Evolutionary conservation across 106 monocot species (phyloP).

Genomic region (Platanthera guangdongensis): DNA sequence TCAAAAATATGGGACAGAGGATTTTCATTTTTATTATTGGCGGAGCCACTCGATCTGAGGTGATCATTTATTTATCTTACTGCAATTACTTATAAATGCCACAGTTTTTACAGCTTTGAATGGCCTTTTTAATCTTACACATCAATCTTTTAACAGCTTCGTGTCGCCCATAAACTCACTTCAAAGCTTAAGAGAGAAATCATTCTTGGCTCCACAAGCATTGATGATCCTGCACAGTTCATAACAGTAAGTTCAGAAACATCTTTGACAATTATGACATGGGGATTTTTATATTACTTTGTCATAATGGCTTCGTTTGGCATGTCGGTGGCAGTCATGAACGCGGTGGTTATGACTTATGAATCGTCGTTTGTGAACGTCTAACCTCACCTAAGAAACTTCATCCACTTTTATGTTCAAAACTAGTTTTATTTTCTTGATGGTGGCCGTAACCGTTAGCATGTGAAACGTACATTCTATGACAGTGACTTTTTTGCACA

Average conservation of each 20-base stretch:
- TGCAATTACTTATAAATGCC: neutral
- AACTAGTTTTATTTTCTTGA: too few species aligned
- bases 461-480: too few species aligned
- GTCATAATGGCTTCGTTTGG: too few species aligned
- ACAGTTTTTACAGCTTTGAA: constrained; percentile 2
- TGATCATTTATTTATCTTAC: constrained; percentile 8
- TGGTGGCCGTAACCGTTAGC: too few species aligned
- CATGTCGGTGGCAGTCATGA: too few species aligned
- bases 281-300: too few species aligned
- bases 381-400: too few species aligned
- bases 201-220: constrained; percentile 83
- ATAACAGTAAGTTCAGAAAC: constrained; percentile 53
- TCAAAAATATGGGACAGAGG: constrained; percentile 86
- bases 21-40: constrained; percentile 92
- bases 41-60: constrained; percentile 97
- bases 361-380: too few species aligned
- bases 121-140: neutral
- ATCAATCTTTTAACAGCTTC: constrained; percentile 41
- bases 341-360: too few species aligned
- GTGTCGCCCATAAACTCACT: constrained; percentile 80
- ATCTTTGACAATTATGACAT: neutral
- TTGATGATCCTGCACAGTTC: constrained; percentile 89
- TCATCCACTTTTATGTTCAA: too few species aligned
- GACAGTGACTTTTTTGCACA: too few species aligned
- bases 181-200: constrained; percentile 81